Conservation (phyloP, 2,329 filamentous ascomycete genomes). For the Aspergillus tamarii region DNA sequence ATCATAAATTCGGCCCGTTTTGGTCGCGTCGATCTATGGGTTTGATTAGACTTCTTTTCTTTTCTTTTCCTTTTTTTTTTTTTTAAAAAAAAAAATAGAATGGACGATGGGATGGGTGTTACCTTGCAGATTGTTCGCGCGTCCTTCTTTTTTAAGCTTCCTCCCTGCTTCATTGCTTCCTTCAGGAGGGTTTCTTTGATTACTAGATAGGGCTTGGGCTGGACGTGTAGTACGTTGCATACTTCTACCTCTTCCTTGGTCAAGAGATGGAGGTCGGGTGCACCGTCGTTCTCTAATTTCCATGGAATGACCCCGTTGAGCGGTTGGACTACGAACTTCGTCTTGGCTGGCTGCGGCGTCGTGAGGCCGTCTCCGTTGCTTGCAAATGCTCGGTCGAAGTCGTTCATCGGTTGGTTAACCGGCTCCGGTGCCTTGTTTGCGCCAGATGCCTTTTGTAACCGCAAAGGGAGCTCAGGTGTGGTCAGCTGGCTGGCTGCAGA, state of each 20-base stretch:
- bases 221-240: slow-evolving; percentile 79
- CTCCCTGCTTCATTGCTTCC: slow-evolving; percentile 87
- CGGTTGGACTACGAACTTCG: slow-evolving; percentile 56
- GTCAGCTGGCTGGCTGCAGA: slow-evolving; percentile 76
- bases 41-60: background rate
- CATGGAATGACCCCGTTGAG: slow-evolving; percentile 55
- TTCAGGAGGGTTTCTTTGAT: slow-evolving; percentile 93
- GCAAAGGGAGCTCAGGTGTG: slow-evolving; percentile 75
- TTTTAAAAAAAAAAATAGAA: too few species aligned
- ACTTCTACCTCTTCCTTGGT: slow-evolving; percentile 82
- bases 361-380: slow-evolving; percentile 51
- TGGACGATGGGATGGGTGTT: background rate
- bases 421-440: slow-evolving; percentile 37
- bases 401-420: slow-evolving; percentile 47
- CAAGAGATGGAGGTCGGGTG: slow-evolving; percentile 79
- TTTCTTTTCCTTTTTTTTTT: background rate
- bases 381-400: slow-evolving; percentile 57
- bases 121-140: slow-evolving; percentile 79
- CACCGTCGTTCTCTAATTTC: slow-evolving; percentile 72
- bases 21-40: slow-evolving; percentile 75
- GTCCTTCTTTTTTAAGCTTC: slow-evolving; percentile 89
- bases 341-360: slow-evolving; percentile 45
- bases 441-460: slow-evolving; percentile 51
- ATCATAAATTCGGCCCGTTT: slow-evolving; percentile 85
- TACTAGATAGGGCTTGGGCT: slow-evolving; percentile 92